Percentiles rank a stretch among this genome's conserved stretches.
Conservation (phyloP, 2,329 filamentous ascomycete species). For the Colletotrichum navitas region DNA sequence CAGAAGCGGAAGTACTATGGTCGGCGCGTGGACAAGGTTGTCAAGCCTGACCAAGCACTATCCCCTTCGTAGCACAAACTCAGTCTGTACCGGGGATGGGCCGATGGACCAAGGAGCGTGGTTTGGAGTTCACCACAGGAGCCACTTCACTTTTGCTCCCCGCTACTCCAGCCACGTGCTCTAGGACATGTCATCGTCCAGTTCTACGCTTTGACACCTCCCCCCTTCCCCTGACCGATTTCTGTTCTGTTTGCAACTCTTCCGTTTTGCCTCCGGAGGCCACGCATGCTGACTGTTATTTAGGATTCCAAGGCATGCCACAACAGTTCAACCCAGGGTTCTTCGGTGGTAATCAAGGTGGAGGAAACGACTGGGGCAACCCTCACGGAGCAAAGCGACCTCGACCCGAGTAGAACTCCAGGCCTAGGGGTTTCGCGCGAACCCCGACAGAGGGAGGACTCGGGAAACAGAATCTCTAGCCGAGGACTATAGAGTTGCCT, state of each 20-base stretch:
- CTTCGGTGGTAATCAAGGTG: slow-evolving; percentile 69
- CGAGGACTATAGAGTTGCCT: not conserved
- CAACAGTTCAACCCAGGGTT: slow-evolving; percentile 81
- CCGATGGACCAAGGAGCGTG: slow-evolving; percentile 20
- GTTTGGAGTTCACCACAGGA: slow-evolving; percentile 8
- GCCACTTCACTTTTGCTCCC: not conserved
- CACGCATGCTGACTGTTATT: slow-evolving; percentile 43
- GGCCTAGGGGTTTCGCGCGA: slow-evolving; percentile 1
- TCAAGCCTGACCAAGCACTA: not conserved
- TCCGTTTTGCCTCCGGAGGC: not conserved
- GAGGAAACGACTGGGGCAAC: slow-evolving; percentile 76
- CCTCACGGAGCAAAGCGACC: slow-evolving; percentile 85
- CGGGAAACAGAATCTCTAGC: not conserved
- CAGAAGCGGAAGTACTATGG: slow-evolving; percentile 6
- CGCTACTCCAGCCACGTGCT: not conserved
- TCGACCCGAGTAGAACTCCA: slow-evolving; percentile 71
- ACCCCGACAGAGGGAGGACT: not conserved
- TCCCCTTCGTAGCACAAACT: not conserved
- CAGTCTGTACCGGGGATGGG: slow-evolving; percentile 9
- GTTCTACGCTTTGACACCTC: not conserved
- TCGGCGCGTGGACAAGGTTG: slow-evolving; percentile 16
- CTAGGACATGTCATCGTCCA: slow-evolving; percentile 2
- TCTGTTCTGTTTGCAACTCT: slow-evolving; percentile 15
- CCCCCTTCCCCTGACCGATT: not conserved
- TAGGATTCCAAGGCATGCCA: slow-evolving; percentile 77